Base-by-base conservation (phyloP, 352 stramenopile genomes). In the Pythium aquatile region DNA sequence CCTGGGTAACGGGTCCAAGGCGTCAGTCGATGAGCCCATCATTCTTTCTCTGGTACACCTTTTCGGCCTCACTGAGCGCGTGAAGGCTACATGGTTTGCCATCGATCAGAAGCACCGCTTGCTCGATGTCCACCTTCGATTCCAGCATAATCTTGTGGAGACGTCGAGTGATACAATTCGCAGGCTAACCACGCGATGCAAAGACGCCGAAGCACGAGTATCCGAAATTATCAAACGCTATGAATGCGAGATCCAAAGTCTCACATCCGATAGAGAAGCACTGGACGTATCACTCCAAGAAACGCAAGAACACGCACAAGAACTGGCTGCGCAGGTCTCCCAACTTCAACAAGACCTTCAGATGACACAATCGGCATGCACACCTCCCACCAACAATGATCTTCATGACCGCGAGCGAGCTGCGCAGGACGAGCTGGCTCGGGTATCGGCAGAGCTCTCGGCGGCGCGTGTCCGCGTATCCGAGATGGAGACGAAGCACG, bases 31-130 rank as follows among this genome's bases (percentile, higher is more conserved):
- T 16, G 37, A 65, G 30, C 55, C 57, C 2, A 30, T 68, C 8
- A 35, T 53, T 28, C 57, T 69, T 29, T 42, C 52, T 16, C 62
- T 76, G 16, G 61, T 79, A 2, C 72, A 85, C 16, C 42, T 90
- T 2, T 74, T 77, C 39, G 76, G 68, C 1, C 56, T 87, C 26
- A 66, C 71, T 10, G 79, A 90, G 63, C 77, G 76, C 42, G 74
- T 88, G 1, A 75, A 77, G 32, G 60, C 81, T 2, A 76, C 78
- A 4, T 87, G 77, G 77, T 63, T 63, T 24, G 61, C 73, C 13
- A 71, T 76, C 52, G 81, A 85, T 17, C 77, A 88, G 30, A 73
- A 74, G 40, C 78, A 85, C 53, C 78, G 74, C 0, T 67, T 82
- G 17, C 64, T 73, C 30, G 39, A 85, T 40, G 54, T 78, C n/a